Base-by-base conservation (phyloP, 257 asterid species). In the Apocynum venetum region DNA sequence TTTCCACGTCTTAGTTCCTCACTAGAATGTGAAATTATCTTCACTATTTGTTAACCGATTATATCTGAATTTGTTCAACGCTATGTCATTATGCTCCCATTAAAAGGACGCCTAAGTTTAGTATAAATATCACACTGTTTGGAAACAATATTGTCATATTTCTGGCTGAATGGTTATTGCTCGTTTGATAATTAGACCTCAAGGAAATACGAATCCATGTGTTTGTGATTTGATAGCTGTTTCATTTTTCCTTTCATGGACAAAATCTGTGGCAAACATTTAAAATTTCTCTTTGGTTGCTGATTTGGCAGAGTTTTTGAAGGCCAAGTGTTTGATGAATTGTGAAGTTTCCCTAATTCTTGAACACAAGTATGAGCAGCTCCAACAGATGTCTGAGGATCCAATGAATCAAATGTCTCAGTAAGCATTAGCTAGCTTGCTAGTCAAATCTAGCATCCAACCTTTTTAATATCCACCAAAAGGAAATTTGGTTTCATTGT, bases 341-440 rank as follows among this genome's bases (percentile, higher is more conserved):
- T 92, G 96, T 86, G 98, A 95, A 81, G 98, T 95, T 78, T 80
- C 98, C 57, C 84, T 92, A 55, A 93, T 95, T 90, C 98, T 95
- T 77, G 98, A 95, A 67, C 98, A 86, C 53, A 90, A 90, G 83
- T 89, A 91, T 71, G 98, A 93, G 86, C 98, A 93, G 90, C 92
- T 95, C 88, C 97, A 95, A 85, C 93, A 93, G 88, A 91, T 84
- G 97, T 86, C 96, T 35, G 98, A 95, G 73, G 97, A 95, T 78
- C 96, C 97, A 43, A 77, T 87, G 89, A 95, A 89, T 85, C 98
- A 93, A 82, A 82, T 92, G 87, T 94, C 98, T 8, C 98, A 94
- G 98, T 92, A 80, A 79, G 97, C 85, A 41, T 55, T 52, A 25
- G 17, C 68, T 20, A 2, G 36, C n/a, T 25, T 19, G 19, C 73